A percentile compares a stretch with the other conserved stretches of the same genome.
Evolutionary conservation across 768 basidiomycete genomes (phyloP).

Genomic region (Tricholoma flavovirens): DNA sequence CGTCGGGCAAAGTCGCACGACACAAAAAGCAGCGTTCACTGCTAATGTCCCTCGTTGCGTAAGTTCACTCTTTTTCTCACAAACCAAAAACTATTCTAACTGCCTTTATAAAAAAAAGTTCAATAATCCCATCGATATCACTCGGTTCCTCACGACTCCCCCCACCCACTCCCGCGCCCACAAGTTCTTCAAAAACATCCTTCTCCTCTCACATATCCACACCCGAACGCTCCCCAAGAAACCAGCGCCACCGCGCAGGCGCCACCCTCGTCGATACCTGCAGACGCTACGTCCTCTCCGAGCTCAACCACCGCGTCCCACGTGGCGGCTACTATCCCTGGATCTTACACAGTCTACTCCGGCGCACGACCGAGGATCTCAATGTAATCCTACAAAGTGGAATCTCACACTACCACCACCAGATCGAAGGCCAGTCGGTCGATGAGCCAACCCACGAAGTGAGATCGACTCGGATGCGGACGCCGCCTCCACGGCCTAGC

Average conservation of each 20-base stretch:
- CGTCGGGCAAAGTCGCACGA: slow-evolving; percentile 32
- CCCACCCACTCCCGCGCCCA: slow-evolving; percentile 26
- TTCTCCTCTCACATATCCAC: slow-evolving; percentile 26
- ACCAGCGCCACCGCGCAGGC: slow-evolving; percentile 46
- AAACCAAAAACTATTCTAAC: slow-evolving; percentile 11
- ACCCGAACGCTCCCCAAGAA: slow-evolving; percentile 20
- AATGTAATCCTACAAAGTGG: neutral
- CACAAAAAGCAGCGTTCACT: slow-evolving; percentile 71
- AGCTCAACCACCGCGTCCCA: slow-evolving; percentile 37
- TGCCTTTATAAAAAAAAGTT: slow-evolving; percentile 10
- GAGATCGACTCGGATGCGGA: slow-evolving; percentile 8
- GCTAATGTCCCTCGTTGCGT: slow-evolving; percentile 65
- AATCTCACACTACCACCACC: neutral
- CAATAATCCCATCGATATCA: slow-evolving; percentile 26
- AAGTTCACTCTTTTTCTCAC: slow-evolving; percentile 16
- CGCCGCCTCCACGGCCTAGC: neutral
- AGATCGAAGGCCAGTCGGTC: neutral
- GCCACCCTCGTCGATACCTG: slow-evolving; percentile 64
- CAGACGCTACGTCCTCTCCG: slow-evolving; percentile 53
- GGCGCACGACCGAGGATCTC: slow-evolving; percentile 25
- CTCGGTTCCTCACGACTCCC: slow-evolving; percentile 24
- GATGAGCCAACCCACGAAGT: slow-evolving; percentile 6
- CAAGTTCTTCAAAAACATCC: slow-evolving; percentile 19
- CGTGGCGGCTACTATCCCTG: slow-evolving; percentile 43
- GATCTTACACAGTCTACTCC: slow-evolving; percentile 49